phyloP scores from a whole-genome alignment of 164 flowering plant genomes.

The Sedum album region DNA sequence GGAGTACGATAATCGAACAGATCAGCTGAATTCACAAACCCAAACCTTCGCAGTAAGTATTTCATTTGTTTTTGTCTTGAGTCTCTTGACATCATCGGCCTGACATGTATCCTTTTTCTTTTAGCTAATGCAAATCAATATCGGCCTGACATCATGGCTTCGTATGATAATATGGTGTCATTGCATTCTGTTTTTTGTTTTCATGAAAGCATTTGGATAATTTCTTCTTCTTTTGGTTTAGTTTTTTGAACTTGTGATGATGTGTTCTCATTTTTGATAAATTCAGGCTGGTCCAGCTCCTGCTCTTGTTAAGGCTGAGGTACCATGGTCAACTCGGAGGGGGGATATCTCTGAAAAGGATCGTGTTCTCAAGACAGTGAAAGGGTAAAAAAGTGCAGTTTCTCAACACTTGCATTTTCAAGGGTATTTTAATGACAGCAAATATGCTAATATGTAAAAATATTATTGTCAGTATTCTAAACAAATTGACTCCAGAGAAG shows the following conservation, averaged over 20 bases:
- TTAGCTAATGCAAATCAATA: background rate
- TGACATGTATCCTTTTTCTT: background rate
- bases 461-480: constrained; percentile 65
- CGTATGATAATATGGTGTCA: background rate
- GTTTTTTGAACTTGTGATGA: background rate
- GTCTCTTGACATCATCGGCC: background rate
- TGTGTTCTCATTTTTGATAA: background rate
- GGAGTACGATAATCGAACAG: constrained; percentile 50
- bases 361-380: constrained; percentile 79
- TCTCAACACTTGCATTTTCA: background rate
- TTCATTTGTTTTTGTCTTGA: background rate
- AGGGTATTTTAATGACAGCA: background rate
- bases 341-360: constrained; percentile 73
- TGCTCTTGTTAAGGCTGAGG: constrained; percentile 63
- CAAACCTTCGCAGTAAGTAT: constrained; percentile 41
- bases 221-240: too few species aligned
- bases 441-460: background rate
- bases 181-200: background rate
- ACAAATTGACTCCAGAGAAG: constrained; percentile 96
- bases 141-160: background rate
- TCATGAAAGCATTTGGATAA: background rate
- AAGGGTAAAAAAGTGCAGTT: constrained; percentile 55
- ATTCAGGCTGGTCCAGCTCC: constrained; percentile 59
- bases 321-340: constrained; percentile 79
- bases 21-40: constrained; percentile 48